phyloP scores from a whole-genome alignment of 306 rosid species.

The Parietaria judaica region DNA sequence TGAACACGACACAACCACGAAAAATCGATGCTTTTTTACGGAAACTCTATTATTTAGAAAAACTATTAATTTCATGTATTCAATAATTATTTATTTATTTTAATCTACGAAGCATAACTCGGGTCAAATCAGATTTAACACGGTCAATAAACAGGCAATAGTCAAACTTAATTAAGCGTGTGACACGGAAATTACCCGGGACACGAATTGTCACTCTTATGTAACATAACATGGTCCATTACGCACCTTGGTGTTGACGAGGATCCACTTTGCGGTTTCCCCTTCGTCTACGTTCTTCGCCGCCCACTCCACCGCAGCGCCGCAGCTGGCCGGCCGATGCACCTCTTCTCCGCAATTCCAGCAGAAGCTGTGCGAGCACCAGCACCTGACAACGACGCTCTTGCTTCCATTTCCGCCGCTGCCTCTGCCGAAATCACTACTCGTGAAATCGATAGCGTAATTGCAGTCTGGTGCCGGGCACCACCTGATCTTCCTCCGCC shows the following conservation, averaged over 20 bases:
- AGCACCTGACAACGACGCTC: constrained; percentile 58
- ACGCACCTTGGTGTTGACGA: constrained; percentile 61
- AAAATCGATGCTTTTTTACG: too few relatives aligned
- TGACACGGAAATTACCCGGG: too few relatives aligned
- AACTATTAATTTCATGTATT: too few relatives aligned
- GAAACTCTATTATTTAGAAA: too few relatives aligned
- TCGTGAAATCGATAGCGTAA: constrained; percentile 49
- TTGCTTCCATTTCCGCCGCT: constrained; percentile 33
- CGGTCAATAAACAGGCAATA: too few relatives aligned
- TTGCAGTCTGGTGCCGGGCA: constrained; percentile 91
- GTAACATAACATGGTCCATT: too few relatives aligned
- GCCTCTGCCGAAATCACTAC: constrained; percentile 36
- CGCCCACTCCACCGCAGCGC: constrained; percentile 60
- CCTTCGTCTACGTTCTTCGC: constrained; percentile 66
- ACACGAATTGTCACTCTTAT: too few relatives aligned
- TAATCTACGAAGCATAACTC: too few relatives aligned
- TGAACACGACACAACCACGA: too few relatives aligned
- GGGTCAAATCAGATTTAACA: too few relatives aligned
- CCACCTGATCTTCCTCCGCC: constrained; percentile 80
- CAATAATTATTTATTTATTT: too few relatives aligned
- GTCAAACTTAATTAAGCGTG: too few relatives aligned
- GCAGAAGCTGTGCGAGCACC: constrained; percentile 62
- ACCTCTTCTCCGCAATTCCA: constrained; percentile 87
- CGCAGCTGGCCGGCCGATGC: constrained; percentile 85
- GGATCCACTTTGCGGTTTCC: constrained; percentile 80